phyloP scores from a whole-genome alignment of 352 stramenopile genomes.

The Elongisporangium undulatum region DNA sequence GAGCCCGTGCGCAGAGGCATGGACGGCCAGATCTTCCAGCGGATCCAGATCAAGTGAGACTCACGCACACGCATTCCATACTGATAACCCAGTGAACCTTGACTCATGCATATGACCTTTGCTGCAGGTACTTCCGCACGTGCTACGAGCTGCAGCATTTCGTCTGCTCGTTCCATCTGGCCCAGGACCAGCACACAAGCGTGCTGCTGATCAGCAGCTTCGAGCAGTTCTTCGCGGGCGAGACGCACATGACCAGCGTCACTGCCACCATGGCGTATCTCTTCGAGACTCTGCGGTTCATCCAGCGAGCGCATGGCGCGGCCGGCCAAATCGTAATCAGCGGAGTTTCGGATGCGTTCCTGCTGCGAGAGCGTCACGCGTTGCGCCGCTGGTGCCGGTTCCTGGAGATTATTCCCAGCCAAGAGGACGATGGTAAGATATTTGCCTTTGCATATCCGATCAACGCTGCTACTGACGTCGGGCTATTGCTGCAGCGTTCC shows the following conservation, averaged over 20 bases:
- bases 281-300: constrained; percentile 45
- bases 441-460: constrained; percentile 27
- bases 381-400: constrained; percentile 56
- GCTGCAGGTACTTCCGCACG: constrained; percentile 34
- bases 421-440: constrained; percentile 8
- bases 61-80: background rate
- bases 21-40: constrained; percentile 37
- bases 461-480: constrained; percentile 9
- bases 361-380: constrained; percentile 25
- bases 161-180: constrained; percentile 50
- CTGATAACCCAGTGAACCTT: background rate
- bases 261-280: constrained; percentile 60
- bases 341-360: constrained; percentile 25
- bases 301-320: constrained; percentile 26
- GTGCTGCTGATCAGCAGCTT: constrained; percentile 58
- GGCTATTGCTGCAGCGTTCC: background rate
- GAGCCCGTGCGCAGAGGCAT: constrained; percentile 39
- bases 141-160: constrained; percentile 53
- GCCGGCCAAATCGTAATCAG: constrained; percentile 30
- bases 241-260: constrained; percentile 36
- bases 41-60: constrained; percentile 62
- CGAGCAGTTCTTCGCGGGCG: constrained; percentile 43
- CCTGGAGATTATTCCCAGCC: constrained; percentile 23
- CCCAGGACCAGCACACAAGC: constrained; percentile 26
- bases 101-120: constrained; percentile 1